These are phyloP conservation scores for Penicillium decumbens DNA, from an alignment of 2,329 filamentous ascomycete species.

Conservation along the genomic window DNA sequence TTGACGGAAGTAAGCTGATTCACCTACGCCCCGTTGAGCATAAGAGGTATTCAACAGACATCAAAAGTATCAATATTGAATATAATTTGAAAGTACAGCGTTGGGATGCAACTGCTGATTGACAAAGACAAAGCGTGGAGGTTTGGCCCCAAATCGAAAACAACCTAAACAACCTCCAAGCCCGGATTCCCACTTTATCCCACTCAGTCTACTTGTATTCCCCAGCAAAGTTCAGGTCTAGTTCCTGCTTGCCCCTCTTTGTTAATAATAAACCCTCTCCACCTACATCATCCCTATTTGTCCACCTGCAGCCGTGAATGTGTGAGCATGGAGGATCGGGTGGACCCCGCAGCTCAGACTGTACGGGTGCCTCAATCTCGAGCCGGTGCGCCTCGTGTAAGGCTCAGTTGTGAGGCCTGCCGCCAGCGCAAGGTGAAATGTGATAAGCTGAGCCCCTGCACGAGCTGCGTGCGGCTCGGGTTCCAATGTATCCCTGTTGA, in stretches of 20 bases:
- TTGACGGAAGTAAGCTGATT: neutral
- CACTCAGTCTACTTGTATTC: too few species aligned
- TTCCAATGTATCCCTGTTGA: constrained; percentile 29
- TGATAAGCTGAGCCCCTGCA: constrained; percentile 32
- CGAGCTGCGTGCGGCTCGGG: constrained; percentile 27
- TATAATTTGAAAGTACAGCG: neutral
- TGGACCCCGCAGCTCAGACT: constrained; percentile 5
- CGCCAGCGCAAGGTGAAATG: constrained; percentile 34
- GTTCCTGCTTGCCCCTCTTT: neutral
- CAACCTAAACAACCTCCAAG: neutral
- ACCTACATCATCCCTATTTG: neutral
- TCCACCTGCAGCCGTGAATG: neutral
- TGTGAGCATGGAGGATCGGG: constrained; percentile 12
- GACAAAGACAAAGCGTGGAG: neutral
- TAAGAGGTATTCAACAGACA: neutral
- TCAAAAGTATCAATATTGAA: too few species aligned
- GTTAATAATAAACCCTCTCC: neutral
- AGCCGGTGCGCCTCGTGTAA: constrained; percentile 20
- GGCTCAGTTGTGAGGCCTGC: constrained; percentile 31
- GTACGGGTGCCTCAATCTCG: constrained; percentile 11
- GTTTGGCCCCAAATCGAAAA: neutral
- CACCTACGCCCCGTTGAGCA: neutral
- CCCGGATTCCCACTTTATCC: neutral
- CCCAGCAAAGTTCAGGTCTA: too few species aligned
- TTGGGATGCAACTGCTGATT: neutral